Evolutionary conservation across 495 filamentous ascomycete genomes (phyloP), one percentile per base, ranked within the genome.

Genomic region (Hyaloscypha variabilis): DNA sequence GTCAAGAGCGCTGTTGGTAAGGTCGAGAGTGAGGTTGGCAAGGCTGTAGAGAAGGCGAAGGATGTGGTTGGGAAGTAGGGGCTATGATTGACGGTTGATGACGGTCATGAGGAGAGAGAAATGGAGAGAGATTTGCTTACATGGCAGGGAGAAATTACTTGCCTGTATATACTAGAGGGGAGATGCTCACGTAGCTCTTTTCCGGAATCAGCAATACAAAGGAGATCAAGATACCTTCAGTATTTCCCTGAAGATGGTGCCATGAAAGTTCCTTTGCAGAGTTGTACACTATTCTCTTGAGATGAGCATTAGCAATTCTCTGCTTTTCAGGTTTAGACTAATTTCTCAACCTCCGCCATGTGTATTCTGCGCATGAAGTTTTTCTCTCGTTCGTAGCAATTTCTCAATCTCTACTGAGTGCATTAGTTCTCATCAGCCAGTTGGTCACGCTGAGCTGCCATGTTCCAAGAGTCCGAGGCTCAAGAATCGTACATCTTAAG

Each of bases 21-120:
- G 31, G 61, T 69, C 3, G 63, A 69, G 68, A 60, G 28, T 13
- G 53, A 64, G 60, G 71, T 49, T 21, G 56, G 34, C 21, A 36
- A 56, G 21, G 64, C 42, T 4, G 34, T 66, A 34, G 67, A 68
- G 53, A 68, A 63, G 62, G 64, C 30, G 24, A 67, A 65, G 58
- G 66, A 60, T n/a, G 63, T 51, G 51, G 62, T 61, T 55, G 54
- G 59, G 3, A 68, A 71, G 36, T 69, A 65, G 55, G 50, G 28
- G 58, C 17, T 50, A 57, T 29, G 17, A 46, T 52, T 54, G 56
- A 29, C 24, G 46, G 24, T 17, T n/a, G 50, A 42, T 53, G 59
- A 62, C 29, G 51, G 58, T 21, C 34, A 51, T 19, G 51, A 21
- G 67, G n/a, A 58, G 58, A 58, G 24, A 14, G 50, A 56, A 17